Base-by-base conservation (phyloP, 1,284 basidiomycete species). In the Ceratobasidium papillatum region DNA sequence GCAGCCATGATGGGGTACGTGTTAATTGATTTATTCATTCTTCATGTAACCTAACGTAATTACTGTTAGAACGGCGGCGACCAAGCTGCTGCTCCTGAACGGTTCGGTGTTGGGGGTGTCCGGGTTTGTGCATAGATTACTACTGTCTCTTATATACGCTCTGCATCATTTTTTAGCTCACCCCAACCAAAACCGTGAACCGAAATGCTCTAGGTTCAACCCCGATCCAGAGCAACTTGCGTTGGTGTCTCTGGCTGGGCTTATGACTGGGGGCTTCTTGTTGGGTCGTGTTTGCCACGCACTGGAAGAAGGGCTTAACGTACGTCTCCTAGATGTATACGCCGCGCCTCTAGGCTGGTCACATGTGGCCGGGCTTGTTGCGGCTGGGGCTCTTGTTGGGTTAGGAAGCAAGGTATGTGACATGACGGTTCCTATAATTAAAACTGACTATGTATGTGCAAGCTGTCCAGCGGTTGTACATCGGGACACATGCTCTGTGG, bases 401-500 rank as follows among this genome's bases (percentile, higher is more conserved):
- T 19, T 66, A n/a, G 63, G 63, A 51, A 66, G 45, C 63, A 66
- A 66, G 22, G 63, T 66, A 5, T 19, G 63, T 22, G 12, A 5
- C 8, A 30, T 30, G 7, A 17, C 34, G 11, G 17, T 34, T 30
- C 5, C 19, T 47, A 30, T 14, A 19, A 66, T 36, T 66, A 19
- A 5, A 47, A 30, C 63, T 66, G 19, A 66, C 3, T 9, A 4
- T 38, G 17, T 34, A 7, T 19, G 19, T 19, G n/a, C n/a, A n/a
- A 66, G 63, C 17, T 66, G 30, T 49, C 63, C 1, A 66, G 51
- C 32, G 63, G 63, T 2, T 66, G 45, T 43, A 66, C 63, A 4
- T 66, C 63, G 32, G 63, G 63, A 22, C 45, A 66, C 19, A 66
- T 66, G 63, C 27, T 66, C 1, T 66, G 63, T 52, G 63, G 45